A percentile compares a stretch with the other conserved stretches of the same genome.
phyloP scores from a whole-genome alignment of 2,329 filamentous ascomycete genomes.

The Fusarium sp. region DNA sequence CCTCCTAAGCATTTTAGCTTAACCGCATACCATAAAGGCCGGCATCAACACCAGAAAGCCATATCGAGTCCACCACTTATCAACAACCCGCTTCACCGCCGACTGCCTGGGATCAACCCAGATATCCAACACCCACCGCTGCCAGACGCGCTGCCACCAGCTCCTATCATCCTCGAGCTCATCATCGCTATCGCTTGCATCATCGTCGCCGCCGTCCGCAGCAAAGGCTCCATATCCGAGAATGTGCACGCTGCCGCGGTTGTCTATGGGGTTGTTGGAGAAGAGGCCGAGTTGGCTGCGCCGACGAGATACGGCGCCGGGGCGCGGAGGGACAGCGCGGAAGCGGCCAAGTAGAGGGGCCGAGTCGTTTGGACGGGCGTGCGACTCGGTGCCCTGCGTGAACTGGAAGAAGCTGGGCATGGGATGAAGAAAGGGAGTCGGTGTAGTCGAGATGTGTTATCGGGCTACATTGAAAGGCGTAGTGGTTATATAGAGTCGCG shows the following conservation, averaged over 20 bases:
- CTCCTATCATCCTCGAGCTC: conserved; percentile 52
- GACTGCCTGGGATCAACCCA: conserved; percentile 70
- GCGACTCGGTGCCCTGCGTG: conserved; percentile 71
- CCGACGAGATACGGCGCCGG: conserved; percentile 45
- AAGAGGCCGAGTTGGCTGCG: conserved; percentile 55
- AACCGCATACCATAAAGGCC: conserved; percentile 63
- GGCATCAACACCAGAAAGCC: conserved; percentile 69
- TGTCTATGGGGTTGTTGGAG: conserved; percentile 46
- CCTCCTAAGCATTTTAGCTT: neutral
- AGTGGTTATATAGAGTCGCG: conserved; percentile 5
- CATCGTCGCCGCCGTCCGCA: conserved; percentile 49
- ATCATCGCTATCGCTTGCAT: conserved; percentile 38
- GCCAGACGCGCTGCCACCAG: conserved; percentile 50
- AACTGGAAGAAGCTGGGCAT: conserved; percentile 77
- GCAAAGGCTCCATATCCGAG: conserved; percentile 66
- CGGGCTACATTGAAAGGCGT: conserved; percentile 37
- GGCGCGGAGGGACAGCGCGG: conserved; percentile 67
- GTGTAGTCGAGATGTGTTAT: conserved; percentile 23
- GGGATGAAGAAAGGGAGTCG: conserved; percentile 29
- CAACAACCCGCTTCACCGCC: conserved; percentile 67
- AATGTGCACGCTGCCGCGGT: conserved; percentile 64
- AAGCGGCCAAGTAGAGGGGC: conserved; percentile 73
- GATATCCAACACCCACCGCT: conserved; percentile 59
- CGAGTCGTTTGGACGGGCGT: conserved; percentile 62
- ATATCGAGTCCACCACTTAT: conserved; percentile 73